Conservation (phyloP, 2,329 filamentous ascomycete genomes). For the Sarocladium kiliense region DNA sequence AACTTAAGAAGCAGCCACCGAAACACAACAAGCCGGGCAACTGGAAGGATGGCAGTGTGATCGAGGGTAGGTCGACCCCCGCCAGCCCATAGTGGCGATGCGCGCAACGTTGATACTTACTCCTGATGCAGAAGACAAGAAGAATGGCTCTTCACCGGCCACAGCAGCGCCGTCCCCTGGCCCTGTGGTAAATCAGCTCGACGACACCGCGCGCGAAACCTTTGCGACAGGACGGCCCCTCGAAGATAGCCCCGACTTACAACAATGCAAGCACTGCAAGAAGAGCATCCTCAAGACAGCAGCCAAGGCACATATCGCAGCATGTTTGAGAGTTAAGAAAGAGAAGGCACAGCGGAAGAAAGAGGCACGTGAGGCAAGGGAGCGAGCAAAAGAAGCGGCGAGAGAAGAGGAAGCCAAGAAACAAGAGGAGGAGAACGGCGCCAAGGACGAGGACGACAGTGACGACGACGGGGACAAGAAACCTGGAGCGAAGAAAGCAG, state of each 20-base stretch:
- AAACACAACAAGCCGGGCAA: slow-evolving; percentile 64
- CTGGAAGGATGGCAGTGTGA: slow-evolving; percentile 63
- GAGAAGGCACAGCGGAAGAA: slow-evolving; percentile 75
- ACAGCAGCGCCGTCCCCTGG: slow-evolving; percentile 42
- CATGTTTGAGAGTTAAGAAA: slow-evolving; percentile 80
- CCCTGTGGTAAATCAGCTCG: slow-evolving; percentile 62
- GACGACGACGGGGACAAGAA: slow-evolving; percentile 37
- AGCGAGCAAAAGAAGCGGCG: slow-evolving; percentile 59
- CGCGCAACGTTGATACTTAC: slow-evolving; percentile 3
- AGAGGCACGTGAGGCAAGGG: slow-evolving; percentile 65
- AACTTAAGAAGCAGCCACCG: slow-evolving; percentile 57
- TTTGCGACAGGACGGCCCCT: slow-evolving; percentile 79
- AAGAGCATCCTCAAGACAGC: slow-evolving; percentile 74
- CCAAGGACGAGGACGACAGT: slow-evolving; percentile 45
- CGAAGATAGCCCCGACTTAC: slow-evolving; percentile 71
- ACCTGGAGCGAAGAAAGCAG: slow-evolving; percentile 33
- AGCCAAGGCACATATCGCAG: slow-evolving; percentile 73
- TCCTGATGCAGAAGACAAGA: slow-evolving; percentile 45
- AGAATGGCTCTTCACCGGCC: slow-evolving; percentile 31
- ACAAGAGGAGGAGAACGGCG: slow-evolving; percentile 41
- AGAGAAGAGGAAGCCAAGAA: slow-evolving; percentile 51
- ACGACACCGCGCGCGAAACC: slow-evolving; percentile 69
- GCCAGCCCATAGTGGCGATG: not conserved
- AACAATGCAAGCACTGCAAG: slow-evolving; percentile 92
- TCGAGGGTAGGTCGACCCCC: slow-evolving; percentile 45